Conservation (phyloP, 805 yeast genomes). For the Candida sanyiensis region DNA sequence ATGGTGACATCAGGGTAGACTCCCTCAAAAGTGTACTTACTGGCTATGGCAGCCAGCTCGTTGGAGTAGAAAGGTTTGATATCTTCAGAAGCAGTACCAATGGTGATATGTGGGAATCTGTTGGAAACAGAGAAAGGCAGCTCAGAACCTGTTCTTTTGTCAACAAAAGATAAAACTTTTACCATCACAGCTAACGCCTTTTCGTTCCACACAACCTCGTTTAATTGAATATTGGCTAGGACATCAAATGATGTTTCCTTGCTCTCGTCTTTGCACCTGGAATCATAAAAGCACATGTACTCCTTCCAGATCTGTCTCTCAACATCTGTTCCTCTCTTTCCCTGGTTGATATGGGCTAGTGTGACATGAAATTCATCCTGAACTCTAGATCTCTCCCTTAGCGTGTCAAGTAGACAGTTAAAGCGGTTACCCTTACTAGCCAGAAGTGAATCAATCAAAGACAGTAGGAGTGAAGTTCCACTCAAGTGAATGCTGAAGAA, state of each 20-base stretch:
- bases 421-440: not conserved
- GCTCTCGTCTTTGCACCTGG: slow-evolving; percentile 6
- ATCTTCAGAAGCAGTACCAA: slow-evolving; percentile 48
- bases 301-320: slow-evolving; percentile 27
- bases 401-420: slow-evolving; percentile 3
- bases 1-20: slow-evolving; percentile 8
- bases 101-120: slow-evolving; percentile 60
- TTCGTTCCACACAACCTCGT: slow-evolving; percentile 43
- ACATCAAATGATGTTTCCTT: slow-evolving; percentile 12
- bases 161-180: slow-evolving; percentile 18
- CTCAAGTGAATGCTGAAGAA: slow-evolving; percentile 42
- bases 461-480: slow-evolving; percentile 11
- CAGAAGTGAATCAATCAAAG: slow-evolving; percentile 15
- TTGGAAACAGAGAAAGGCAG: slow-evolving; percentile 34
- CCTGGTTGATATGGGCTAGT: slow-evolving; percentile 41
- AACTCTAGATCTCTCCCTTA: slow-evolving; percentile 33
- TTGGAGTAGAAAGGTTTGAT: slow-evolving; percentile 53
- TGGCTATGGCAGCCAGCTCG: slow-evolving; percentile 25
- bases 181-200: slow-evolving; percentile 52
- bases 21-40: slow-evolving; percentile 12
- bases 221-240: slow-evolving; percentile 36
- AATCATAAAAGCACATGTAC: slow-evolving; percentile 15
- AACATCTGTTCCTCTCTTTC: slow-evolving; percentile 25
- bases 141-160: slow-evolving; percentile 7
- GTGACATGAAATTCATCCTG: slow-evolving; percentile 65